Base-by-base conservation (phyloP, 129 eudicot species). In the Erigeron canadensis region DNA sequence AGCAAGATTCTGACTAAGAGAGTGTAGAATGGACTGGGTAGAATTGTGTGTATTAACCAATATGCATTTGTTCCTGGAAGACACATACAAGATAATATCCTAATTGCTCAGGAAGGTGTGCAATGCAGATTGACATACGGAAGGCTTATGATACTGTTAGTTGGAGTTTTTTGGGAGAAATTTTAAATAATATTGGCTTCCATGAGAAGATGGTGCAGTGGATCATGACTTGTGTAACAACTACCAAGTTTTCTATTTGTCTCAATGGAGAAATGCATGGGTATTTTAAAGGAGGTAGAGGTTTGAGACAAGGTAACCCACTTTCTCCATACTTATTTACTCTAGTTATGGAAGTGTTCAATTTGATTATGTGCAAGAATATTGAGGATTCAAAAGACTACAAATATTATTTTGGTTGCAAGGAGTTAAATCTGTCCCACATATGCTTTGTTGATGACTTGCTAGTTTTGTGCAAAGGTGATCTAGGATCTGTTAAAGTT, bases 11-110 rank as follows among this genome's bases (percentile, higher is more conserved):
- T 28, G 1, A 28, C 34, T 1, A 28, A 28, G 1, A 28, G 34
- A 0, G 3, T 28, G 1, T 3, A 28, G 3, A 0, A 0, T 0
- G 34, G 34, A 3, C 34, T 28, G 0, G 1, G 0, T 0, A 28
- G 3, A 3, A 28, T 28, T 28, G 34, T 28, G 0, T 0, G 3
- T 28, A 28, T 28, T 0, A 28, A 28, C 18, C 58, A 51, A 10
- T 2, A 0, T 13, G 0, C 58, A 0, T 51, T 51, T 15, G 4
- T 51, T 16, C 58, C 18, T 10, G 58, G 58, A 10, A 51, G 58
- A 15, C 18, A 13, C 1, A 51, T 51, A 13, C 18, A 11, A 0
- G 58, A 51, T 11, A 51, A 51, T 0, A 28, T 28, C 1, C 34
- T 28, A 0, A 28, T 28, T 0, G 34, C 34, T 0, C 34, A 28